Conservation (phyloP, 202 grass and related monocot species). For the Schoenoplectus triqueter region DNA sequence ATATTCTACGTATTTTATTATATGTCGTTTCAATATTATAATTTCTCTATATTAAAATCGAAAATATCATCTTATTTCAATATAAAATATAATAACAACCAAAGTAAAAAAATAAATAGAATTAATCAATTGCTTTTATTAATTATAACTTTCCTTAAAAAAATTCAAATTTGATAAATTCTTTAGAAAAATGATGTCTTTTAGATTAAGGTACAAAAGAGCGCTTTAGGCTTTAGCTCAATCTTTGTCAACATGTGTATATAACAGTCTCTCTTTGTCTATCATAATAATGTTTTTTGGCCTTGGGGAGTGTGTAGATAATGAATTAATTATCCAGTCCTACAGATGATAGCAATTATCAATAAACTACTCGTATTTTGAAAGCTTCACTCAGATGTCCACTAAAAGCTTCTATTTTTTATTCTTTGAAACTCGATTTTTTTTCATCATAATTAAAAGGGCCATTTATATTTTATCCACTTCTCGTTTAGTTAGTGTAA, state of each 20-base stretch:
- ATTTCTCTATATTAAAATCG: too few relatives aligned
- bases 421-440: background rate
- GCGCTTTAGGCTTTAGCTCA: background rate
- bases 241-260: background rate
- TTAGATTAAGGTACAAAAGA: background rate
- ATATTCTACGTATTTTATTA: too few relatives aligned
- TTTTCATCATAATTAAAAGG: background rate
- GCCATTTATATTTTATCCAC: too few relatives aligned
- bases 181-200: too few relatives aligned
- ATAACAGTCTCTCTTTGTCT: background rate
- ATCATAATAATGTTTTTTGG: background rate
- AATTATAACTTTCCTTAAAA: too few relatives aligned
- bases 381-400: background rate
- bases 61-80: too few relatives aligned
- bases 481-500: too few relatives aligned
- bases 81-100: too few relatives aligned
- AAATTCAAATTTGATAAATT: too few relatives aligned
- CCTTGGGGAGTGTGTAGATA: background rate
- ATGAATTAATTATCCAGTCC: background rate
- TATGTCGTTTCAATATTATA: too few relatives aligned
- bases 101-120: too few relatives aligned
- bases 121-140: too few relatives aligned
- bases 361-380: conserved; percentile 5
- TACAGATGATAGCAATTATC: background rate
- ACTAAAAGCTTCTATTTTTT: background rate